phyloP scores from a whole-genome alignment of 768 basidiomycete species.

The Cystofilobasidium capitatum region DNA sequence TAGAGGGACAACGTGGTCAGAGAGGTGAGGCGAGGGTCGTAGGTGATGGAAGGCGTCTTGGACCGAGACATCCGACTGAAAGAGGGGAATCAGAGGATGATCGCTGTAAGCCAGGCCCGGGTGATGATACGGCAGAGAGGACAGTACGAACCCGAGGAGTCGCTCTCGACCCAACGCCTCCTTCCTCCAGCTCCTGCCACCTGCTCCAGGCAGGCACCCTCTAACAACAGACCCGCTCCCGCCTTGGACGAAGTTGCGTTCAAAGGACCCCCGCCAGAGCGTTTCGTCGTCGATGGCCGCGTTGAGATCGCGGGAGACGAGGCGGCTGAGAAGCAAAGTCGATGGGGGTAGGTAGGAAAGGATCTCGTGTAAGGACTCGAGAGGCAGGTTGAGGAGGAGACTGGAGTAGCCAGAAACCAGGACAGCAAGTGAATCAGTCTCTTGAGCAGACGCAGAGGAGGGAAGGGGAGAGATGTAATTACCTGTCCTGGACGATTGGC shows the following conservation, averaged over 20 bases:
- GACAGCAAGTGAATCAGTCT: neutral
- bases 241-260: neutral
- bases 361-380: slow-evolving; percentile 19
- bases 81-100: neutral
- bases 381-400: slow-evolving; percentile 11
- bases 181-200: slow-evolving; percentile 22
- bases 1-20: slow-evolving; percentile 14
- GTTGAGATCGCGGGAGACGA: slow-evolving; percentile 12
- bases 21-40: slow-evolving; percentile 18
- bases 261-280: slow-evolving; percentile 14
- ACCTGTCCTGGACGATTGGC: neutral
- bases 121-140: neutral
- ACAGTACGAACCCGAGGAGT: slow-evolving; percentile 14
- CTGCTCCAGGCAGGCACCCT: slow-evolving; percentile 8
- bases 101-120: neutral
- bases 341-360: slow-evolving; percentile 22
- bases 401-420: neutral
- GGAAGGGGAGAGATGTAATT: neutral
- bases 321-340: slow-evolving; percentile 4
- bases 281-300: slow-evolving; percentile 15
- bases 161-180: slow-evolving; percentile 20
- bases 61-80: slow-evolving; percentile 15
- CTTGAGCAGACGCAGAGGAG: neutral
- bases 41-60: slow-evolving; percentile 3
- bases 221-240: slow-evolving; percentile 3